Evolutionary conservation across 139 green algal species (phyloP), one percentile per base, ranked within the genome.

Genomic region (Coccomyxa sp.): DNA sequence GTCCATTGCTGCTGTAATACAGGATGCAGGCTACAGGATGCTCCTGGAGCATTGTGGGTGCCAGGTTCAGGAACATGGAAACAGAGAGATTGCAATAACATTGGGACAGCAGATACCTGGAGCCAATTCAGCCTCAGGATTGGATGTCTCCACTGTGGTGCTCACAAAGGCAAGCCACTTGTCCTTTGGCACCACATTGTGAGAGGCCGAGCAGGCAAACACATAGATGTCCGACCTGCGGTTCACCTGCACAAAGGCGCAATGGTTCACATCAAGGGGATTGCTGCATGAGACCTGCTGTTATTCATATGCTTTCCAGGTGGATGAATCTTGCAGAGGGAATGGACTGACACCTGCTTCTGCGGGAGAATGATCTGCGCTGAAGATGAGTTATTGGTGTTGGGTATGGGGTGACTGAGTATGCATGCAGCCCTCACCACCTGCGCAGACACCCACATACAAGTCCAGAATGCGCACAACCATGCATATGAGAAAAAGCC

Each of bases 151-250:
- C 63, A 99, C 94, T 13, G 90, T 97, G 25, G 97, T 98, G 85
- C 86, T 95, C 81, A 99, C 96, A 90, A 99, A 99, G 18, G 97
- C 97, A n/a, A 99, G 87, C 91, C 92, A 99, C 89, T 98, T 99
- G 90, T 92, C 88, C 83, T 92, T 91, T 16, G 93, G 85, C 0
- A 92, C 94, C 17, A 99, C 95, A 86, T 96, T 96, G 93, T 99
- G 97, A 13, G 87, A 86, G 87, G 94, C 96, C 12, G 94, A 98
- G 89, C 93, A 98, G 92, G 94, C 98, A 91, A 99, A 99, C 21
- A 99, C 96, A 88, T 99, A 99, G 59, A 99, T 97, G 92, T 99
- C 97, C n/a, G 88, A 94, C 25, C 88, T 87, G 58, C 96, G 88
- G 71, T 82, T 84, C 30, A 87, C 83, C 83, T 87, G 83, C 79